Percentiles rank a stretch among this genome's conserved stretches.
Evolutionary conservation across 805 yeast species (phyloP).

Genomic region (Metschnikowia henanensis): DNA sequence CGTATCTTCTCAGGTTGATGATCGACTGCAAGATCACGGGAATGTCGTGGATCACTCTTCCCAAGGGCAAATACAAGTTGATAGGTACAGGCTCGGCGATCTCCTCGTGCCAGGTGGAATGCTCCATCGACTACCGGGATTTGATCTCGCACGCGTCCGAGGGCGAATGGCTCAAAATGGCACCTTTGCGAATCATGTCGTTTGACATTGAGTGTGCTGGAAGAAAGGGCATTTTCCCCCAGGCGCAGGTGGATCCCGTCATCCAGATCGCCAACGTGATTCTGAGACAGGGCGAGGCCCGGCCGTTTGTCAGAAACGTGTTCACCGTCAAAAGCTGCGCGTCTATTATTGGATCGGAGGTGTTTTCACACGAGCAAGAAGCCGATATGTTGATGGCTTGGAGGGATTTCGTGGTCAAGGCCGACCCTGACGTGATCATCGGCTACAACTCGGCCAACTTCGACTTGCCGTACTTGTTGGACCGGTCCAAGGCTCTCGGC

Average conservation of each 20-base stretch:
- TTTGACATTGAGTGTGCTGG: slow-evolving; percentile 99
- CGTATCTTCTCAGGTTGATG: slow-evolving; percentile 83
- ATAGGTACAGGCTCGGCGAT: slow-evolving; percentile 40
- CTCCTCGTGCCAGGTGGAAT: slow-evolving; percentile 87
- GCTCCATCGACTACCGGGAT: slow-evolving; percentile 64
- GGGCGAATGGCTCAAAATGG: slow-evolving; percentile 90
- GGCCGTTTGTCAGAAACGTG: slow-evolving; percentile 92
- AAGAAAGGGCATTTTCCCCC: slow-evolving; percentile 95
- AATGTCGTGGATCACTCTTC: slow-evolving; percentile 96
- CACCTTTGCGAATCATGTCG: slow-evolving; percentile 89
- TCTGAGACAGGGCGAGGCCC: slow-evolving; percentile 74
- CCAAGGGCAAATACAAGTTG: slow-evolving; percentile 63
- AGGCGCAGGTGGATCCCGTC: slow-evolving; percentile 88
- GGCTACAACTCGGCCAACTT: slow-evolving; percentile 96
- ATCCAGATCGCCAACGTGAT: slow-evolving; percentile 98
- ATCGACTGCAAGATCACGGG: slow-evolving; percentile 91
- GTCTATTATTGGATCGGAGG: slow-evolving; percentile 91
- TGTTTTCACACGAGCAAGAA: slow-evolving; percentile 72
- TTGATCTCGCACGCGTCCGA: slow-evolving; percentile 82
- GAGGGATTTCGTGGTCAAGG: slow-evolving; percentile 80
- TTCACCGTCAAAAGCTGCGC: slow-evolving; percentile 92
- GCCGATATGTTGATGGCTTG: slow-evolving; percentile 81
- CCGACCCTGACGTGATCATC: slow-evolving; percentile 94
- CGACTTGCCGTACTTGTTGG: slow-evolving; percentile 89
- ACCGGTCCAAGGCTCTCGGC: slow-evolving; percentile 77